Evolutionary conservation across 192 early-diverging fungal species (phyloP), one percentile per base, ranked within the genome.

Genomic region (Lobosporangium transversale): DNA sequence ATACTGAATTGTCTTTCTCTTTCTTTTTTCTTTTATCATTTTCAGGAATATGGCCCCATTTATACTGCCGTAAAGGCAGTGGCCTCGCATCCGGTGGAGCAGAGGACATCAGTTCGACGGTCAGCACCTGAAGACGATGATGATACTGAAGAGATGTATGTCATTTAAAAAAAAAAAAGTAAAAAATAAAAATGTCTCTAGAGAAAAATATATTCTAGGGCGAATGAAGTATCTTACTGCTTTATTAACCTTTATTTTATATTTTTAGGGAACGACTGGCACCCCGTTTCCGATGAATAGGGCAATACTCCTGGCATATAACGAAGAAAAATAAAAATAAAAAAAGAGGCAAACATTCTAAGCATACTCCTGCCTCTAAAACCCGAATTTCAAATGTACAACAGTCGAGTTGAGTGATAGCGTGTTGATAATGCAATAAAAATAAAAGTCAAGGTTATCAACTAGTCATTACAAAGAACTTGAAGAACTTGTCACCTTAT

Each of bases 31-130:
- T 33, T 27, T 49, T 23, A 49, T 6, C 14, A 49, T 15, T 20
- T 50, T 4, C 69, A 93, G 92, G 93, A 94, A 83, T 94, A 91
- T 64, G 91, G 92, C 49, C 91, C 91, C 0, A 94, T 94, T 27
- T 92, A 83, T 51, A 79, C 79, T 10, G 93, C 93, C n/a, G 76
- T 89, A 35, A 63, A 84, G 40, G 31, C 80, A 31, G 58, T 83
- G 8, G 67, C 43, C n/a, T 56, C 86, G 4, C 66, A 64, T 21
- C 81, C 81, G 35, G 70, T 84, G 33, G 70, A 80, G 26, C 53
- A 82, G 32, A 69, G 83, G 70, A 84, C 82, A 40, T 56, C 75
- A n/a, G 62, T 80, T 20, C 79, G 88, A 58, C 79, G 91, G 45
- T 65, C 80, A 11, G 79, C 84, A 24, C 88, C 86, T 17, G 86